phyloP scores from a whole-genome alignment of 345 rosid species.

The Bruguiera parviflora region DNA sequence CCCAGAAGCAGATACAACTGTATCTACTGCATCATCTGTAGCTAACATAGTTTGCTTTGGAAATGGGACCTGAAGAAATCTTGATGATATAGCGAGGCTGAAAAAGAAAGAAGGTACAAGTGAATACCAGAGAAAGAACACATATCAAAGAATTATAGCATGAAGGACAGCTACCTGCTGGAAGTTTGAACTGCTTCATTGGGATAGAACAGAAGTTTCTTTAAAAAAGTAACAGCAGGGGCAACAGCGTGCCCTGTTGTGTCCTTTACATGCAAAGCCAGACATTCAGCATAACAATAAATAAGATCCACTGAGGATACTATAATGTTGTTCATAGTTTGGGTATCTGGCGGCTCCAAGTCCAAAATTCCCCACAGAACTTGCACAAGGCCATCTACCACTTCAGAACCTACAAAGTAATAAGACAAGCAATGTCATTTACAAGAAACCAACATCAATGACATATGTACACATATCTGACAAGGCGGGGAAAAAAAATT shows the following conservation, averaged over 20 bases:
- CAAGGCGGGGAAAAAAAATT: no score
- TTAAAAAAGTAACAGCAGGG: slow-evolving; percentile 78
- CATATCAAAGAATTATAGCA: not conserved
- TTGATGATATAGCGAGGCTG: slow-evolving; percentile 98
- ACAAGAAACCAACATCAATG: not conserved
- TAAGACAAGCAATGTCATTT: slow-evolving; percentile 17
- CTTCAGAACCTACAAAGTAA: slow-evolving; percentile 63
- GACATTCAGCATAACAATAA: slow-evolving; percentile 93
- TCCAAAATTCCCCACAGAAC: slow-evolving; percentile 98
- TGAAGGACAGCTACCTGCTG: slow-evolving; percentile 68
- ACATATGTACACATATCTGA: not conserved
- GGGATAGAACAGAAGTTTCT: slow-evolving; percentile 75
- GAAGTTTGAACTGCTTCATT: slow-evolving; percentile 89
- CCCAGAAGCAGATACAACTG: slow-evolving; percentile 48
- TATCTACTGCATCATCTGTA: slow-evolving; percentile 74
- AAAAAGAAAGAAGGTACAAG: slow-evolving; percentile 16
- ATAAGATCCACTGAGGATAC: slow-evolving; percentile 90
- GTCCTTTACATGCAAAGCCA: slow-evolving; percentile 77
- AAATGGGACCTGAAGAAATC: slow-evolving; percentile 98
- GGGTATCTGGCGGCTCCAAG: slow-evolving; percentile 86
- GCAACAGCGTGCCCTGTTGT: slow-evolving; percentile 61
- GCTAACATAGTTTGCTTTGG: slow-evolving; percentile 91
- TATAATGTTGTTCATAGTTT: slow-evolving; percentile 84
- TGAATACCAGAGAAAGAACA: slow-evolving; percentile 15
- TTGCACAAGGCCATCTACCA: slow-evolving; percentile 89